A percentile compares a stretch with the other conserved stretches of the same genome.
Conservation (phyloP, 2,329 filamentous ascomycete species). For the Xylaria sp. region DNA sequence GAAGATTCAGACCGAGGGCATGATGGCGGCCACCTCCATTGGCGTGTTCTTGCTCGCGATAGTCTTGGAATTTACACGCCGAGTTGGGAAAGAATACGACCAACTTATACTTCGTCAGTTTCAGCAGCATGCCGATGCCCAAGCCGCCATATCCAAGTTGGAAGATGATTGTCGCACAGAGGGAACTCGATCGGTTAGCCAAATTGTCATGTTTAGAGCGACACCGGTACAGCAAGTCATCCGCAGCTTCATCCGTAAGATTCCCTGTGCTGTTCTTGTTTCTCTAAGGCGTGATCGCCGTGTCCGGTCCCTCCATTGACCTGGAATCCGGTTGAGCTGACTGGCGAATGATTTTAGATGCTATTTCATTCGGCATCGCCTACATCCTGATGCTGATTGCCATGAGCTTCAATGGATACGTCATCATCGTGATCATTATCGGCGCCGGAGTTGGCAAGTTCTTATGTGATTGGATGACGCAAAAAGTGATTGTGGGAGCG, state of each 20-base stretch:
- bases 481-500: constrained; percentile 52
- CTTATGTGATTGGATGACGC: constrained; percentile 64
- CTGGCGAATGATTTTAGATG: constrained; percentile 44
- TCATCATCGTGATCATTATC: constrained; percentile 58
- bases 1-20: constrained; percentile 54
- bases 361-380: constrained; percentile 55
- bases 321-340: constrained; percentile 1
- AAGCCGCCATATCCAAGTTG: constrained; percentile 38
- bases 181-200: constrained; percentile 33
- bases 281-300: neutral
- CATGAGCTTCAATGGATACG: constrained; percentile 60
- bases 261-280: neutral
- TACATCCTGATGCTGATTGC: constrained; percentile 59
- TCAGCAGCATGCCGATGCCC: constrained; percentile 50
- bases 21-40: constrained; percentile 58
- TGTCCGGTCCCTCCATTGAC: neutral
- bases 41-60: constrained; percentile 56
- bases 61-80: constrained; percentile 54
- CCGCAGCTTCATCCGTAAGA: constrained; percentile 50
- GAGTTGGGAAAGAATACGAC: constrained; percentile 57
- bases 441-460: constrained; percentile 65
- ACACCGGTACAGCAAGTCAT: constrained; percentile 55
- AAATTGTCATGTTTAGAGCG: constrained; percentile 53
- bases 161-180: constrained; percentile 35
- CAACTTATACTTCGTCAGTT: constrained; percentile 54